Base-by-base conservation (phyloP, 805 yeast species). In the Candida dajiaensis region DNA sequence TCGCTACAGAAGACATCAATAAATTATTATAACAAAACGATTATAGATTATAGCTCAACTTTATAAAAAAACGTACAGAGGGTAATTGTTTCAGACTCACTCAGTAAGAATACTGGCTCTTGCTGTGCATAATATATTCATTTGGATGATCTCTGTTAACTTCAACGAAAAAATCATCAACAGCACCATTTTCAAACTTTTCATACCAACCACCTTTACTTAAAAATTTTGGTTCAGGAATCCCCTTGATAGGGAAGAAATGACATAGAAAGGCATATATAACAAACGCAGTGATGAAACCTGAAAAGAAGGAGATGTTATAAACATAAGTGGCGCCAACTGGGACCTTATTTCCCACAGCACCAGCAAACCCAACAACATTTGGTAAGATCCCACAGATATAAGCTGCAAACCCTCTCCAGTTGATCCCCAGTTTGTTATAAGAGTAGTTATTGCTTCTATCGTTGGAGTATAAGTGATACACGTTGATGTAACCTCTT, bases 291-390 rank as follows among this genome's bases (percentile, higher is more conserved):
- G 77, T 63, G 33, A 79, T 57, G 65, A 83, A 87, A 1, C 97
- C 96, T 49, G 83, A 74, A 54, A 89, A 81, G 70, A 82, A 89
- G 63, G 83, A 84, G 56, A 89, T 68, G 50, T 82, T 69, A 69
- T 85, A 89, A 40, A 89, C 78, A 47, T 78, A 72, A 48, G 79
- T 77, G 11, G 96, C 96, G 28, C 92, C 95, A 41, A 70, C 68
- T 25, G 96, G 95, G 15, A 88, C 95, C 49, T 71, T 74, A n/a
- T 81, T 76, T 36, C 83, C 86, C 21, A 86, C 80, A 10, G 89
- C 89, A 52, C 95, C 89, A 7, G 83, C 92, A 56, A 89, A 89
- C 2, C 97, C 97, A 19, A 85, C 85, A 59, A 89, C 82, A 58
- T 88, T 89, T 41, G 95, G 94, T 31, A 80, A 69, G 49, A 89